Percentiles rank a stretch among this genome's conserved stretches.
Conservation (phyloP, 768 basidiomycete genomes). For the Naganishia vishniacii region DNA sequence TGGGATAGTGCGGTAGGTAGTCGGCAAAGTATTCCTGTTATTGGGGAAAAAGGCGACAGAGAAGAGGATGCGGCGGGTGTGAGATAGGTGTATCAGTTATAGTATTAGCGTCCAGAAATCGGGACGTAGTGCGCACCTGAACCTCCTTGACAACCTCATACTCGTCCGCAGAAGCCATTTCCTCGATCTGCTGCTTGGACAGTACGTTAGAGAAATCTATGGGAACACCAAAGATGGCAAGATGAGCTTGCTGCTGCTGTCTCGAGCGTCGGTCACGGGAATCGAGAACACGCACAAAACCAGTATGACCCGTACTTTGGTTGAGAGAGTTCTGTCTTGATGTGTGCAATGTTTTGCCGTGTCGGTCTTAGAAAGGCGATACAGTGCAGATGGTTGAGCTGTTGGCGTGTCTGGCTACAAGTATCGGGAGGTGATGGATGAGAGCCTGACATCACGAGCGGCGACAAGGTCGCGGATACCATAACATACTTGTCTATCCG, state of each 20-base stretch:
- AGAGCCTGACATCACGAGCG: no score
- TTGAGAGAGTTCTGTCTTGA: slow-evolving; percentile 75
- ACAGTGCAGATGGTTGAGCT: slow-evolving; percentile 95
- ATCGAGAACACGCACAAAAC: slow-evolving; percentile 73
- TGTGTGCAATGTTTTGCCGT: slow-evolving; percentile 72
- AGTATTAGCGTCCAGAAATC: neutral
- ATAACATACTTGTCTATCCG: slow-evolving; percentile 76
- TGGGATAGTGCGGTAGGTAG: slow-evolving; percentile 79
- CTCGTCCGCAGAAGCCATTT: slow-evolving; percentile 87
- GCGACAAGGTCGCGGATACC: neutral
- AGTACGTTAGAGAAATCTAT: slow-evolving; percentile 93
- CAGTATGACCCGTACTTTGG: slow-evolving; percentile 98
- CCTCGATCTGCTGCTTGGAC: slow-evolving; percentile 82
- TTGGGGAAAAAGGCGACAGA: no score
- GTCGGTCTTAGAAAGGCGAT: slow-evolving; percentile 84
- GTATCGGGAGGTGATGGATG: neutral
- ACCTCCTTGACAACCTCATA: slow-evolving; percentile 95
- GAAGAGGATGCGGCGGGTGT: no score
- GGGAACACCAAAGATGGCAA: neutral
- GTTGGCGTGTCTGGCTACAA: slow-evolving; percentile 59
- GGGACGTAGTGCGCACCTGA: slow-evolving; percentile 59
- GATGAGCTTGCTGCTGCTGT: no score
- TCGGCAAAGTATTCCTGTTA: slow-evolving; percentile 90
- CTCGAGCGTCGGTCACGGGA: no score
- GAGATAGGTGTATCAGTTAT: neutral